A percentile compares a stretch with the other conserved stretches of the same genome.
phyloP scores from a whole-genome alignment of 352 stramenopile genomes.

The Globisporangium splendens region DNA sequence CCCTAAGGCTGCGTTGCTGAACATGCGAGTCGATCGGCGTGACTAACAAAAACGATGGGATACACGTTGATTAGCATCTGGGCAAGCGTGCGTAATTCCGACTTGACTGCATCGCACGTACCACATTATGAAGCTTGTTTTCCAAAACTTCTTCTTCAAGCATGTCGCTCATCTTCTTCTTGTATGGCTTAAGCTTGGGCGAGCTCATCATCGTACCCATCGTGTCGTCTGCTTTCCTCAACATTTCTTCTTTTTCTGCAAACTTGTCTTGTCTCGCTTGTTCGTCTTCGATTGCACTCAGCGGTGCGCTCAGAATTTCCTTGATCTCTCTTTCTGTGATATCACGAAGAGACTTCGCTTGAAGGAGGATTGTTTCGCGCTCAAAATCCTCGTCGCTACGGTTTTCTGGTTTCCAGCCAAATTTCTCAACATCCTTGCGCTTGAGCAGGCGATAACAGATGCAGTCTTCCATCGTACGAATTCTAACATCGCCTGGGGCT shows the following conservation, averaged over 20 bases:
- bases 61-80: no score
- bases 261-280: conserved; percentile 10
- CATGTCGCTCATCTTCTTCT: conserved; percentile 47
- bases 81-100: background rate
- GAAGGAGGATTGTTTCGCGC: conserved; percentile 32
- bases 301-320: conserved; percentile 13
- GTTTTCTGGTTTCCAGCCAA: conserved; percentile 41
- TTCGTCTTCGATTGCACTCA: conserved; percentile 5
- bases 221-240: conserved; percentile 19
- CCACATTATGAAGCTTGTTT: conserved; percentile 24
- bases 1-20: conserved; percentile 14
- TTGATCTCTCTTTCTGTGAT: conserved; percentile 19
- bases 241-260: conserved; percentile 10
- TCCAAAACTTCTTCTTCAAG: conserved; percentile 40
- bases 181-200: conserved; percentile 41
- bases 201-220: conserved; percentile 31
- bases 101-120: conserved; percentile 3
- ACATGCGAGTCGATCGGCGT: conserved; percentile 20
- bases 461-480: conserved; percentile 48
- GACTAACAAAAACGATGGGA: conserved; percentile 9
- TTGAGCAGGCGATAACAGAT: conserved; percentile 58
- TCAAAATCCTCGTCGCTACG: conserved; percentile 31
- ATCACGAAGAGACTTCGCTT: conserved; percentile 33
- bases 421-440: conserved; percentile 24
- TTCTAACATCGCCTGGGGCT: conserved; percentile 21